Conservation (phyloP, 2,329 filamentous ascomycete genomes). For the Neofusicoccum sp. region DNA sequence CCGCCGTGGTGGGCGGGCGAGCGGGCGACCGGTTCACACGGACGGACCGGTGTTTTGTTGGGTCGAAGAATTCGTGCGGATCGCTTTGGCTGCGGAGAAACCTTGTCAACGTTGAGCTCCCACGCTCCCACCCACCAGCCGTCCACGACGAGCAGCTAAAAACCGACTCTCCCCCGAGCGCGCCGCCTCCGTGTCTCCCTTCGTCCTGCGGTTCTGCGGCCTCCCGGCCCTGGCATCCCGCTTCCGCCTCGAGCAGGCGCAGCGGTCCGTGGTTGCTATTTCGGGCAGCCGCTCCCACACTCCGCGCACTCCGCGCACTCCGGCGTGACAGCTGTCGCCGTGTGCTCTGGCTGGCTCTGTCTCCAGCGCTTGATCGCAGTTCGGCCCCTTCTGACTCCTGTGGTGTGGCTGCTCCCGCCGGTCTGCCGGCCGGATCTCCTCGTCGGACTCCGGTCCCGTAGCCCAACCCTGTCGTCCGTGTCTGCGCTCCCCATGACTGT, state of each 20-base stretch:
- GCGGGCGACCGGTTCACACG: too few species aligned
- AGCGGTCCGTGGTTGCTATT: not conserved
- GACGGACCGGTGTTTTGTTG: too few species aligned
- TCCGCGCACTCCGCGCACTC: not conserved
- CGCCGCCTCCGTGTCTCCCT: not conserved
- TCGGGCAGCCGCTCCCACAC: not conserved
- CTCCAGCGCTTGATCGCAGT: not conserved
- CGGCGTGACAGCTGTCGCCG: not conserved
- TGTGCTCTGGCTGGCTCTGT: not conserved
- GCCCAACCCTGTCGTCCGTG: not conserved
- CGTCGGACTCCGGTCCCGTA: slow-evolving; percentile 9
- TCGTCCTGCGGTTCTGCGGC: not conserved
- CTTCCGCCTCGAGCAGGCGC: not conserved
- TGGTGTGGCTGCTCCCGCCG: not conserved
- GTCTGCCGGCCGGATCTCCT: slow-evolving; percentile 3
- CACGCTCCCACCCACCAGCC: too few species aligned
- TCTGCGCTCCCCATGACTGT: not conserved
- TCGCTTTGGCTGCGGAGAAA: too few species aligned
- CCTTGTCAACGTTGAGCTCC: too few species aligned
- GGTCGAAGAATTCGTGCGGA: too few species aligned
- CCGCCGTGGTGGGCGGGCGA: too few species aligned
- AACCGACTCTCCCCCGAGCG: not conserved
- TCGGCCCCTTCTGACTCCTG: not conserved
- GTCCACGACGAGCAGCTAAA: too few species aligned
- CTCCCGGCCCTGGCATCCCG: not conserved